Conservation (phyloP, 1,284 basidiomycete species). For the Sanghuangporus baumii region DNA sequence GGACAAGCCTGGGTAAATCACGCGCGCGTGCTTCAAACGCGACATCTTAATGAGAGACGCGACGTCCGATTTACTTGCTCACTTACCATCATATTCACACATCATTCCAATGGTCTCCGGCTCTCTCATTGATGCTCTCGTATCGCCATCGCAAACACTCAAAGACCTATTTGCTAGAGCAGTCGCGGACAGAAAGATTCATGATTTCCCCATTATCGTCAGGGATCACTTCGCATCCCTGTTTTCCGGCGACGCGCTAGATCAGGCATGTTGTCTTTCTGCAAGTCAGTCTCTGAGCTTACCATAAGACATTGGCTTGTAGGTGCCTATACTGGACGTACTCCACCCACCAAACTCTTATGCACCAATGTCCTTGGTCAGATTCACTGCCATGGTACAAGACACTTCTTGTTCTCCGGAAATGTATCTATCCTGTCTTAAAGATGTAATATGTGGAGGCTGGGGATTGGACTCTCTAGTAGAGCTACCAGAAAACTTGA, state of each 20-base stretch:
- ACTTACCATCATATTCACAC: not conserved
- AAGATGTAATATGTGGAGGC: slow-evolving; percentile 42
- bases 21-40: too few species aligned
- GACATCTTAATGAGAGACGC: too few species aligned
- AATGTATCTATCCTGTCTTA: slow-evolving; percentile 49
- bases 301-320: not conserved
- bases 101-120: slow-evolving; percentile 45
- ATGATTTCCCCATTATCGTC: slow-evolving; percentile 43
- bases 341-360: slow-evolving; percentile 39
- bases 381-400: slow-evolving; percentile 73
- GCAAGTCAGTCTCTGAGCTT: not conserved
- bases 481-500: not conserved
- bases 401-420: slow-evolving; percentile 69
- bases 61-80: not conserved
- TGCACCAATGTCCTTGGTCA: slow-evolving; percentile 48
- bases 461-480: slow-evolving; percentile 53
- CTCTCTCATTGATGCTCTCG: slow-evolving; percentile 42
- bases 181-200: slow-evolving; percentile 19
- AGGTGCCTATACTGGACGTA: slow-evolving; percentile 52
- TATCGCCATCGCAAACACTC: slow-evolving; percentile 42
- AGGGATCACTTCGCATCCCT: slow-evolving; percentile 41
- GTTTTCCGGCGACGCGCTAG: slow-evolving; percentile 19
- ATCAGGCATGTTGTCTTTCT: slow-evolving; percentile 16
- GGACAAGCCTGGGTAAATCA: too few species aligned
- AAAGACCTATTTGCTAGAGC: slow-evolving; percentile 37